Conservation (phyloP, 306 rosid species). For the Glycine tomentella region DNA sequence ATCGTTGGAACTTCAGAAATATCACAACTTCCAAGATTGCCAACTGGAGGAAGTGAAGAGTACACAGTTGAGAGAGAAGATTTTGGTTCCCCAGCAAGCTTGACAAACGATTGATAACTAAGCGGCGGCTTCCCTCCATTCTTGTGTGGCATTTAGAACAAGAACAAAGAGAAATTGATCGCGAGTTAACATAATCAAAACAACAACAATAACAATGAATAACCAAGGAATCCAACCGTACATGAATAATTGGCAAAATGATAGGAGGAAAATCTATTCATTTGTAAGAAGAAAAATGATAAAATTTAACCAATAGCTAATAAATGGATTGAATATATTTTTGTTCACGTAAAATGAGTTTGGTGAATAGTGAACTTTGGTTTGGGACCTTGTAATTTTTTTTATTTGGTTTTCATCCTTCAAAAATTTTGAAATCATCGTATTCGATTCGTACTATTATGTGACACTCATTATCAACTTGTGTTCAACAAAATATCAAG, state of each 20-base stretch:
- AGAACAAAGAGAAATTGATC: conserved; percentile 41
- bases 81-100: conserved; percentile 78
- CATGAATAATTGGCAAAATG: background rate
- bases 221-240: background rate
- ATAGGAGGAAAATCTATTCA: background rate
- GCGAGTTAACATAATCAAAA: conserved; percentile 38
- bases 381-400: no score
- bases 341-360: no score
- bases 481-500: no score
- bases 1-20: conserved; percentile 76
- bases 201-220: conserved; percentile 9
- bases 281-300: background rate
- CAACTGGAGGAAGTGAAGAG: conserved; percentile 78
- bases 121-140: conserved; percentile 94
- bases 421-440: background rate
- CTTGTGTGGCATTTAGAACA: conserved; percentile 54
- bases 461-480: no score
- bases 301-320: background rate
- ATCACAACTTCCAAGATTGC: conserved; percentile 59
- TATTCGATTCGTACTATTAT: no score
- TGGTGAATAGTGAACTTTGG: no score
- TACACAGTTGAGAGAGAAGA: conserved; percentile 55
- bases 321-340: background rate
- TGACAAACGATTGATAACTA: conserved; percentile 85
- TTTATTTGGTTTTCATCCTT: background rate